phyloP scores from a whole-genome alignment of 2,329 filamentous ascomycete species.

The Lecanicillium sp. region DNA sequence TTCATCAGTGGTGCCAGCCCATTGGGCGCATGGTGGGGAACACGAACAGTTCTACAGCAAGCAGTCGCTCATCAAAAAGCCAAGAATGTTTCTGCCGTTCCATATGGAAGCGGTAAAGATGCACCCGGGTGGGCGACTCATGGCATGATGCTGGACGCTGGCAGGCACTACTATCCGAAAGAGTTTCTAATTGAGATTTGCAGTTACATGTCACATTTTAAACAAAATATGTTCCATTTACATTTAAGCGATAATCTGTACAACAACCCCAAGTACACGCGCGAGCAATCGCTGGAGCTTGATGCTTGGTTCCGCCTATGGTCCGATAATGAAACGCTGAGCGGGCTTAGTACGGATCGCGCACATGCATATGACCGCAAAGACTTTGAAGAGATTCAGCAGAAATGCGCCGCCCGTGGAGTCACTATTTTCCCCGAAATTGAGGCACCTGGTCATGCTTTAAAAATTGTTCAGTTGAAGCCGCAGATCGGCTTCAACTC shows the following conservation, averaged over 20 bases:
- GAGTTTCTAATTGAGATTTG: constrained; percentile 48
- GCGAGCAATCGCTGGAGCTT: constrained; percentile 36
- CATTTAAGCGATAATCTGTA: constrained; percentile 46
- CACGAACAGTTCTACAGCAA: constrained; percentile 45
- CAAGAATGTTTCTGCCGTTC: constrained; percentile 18
- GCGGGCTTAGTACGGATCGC: constrained; percentile 37
- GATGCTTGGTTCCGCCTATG: constrained; percentile 47
- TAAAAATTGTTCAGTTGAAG: constrained; percentile 51
- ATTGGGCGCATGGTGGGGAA: constrained; percentile 50
- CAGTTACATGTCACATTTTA: constrained; percentile 52
- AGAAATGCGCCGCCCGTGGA: constrained; percentile 41
- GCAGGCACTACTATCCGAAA: constrained; percentile 46
- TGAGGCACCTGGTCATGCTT: constrained; percentile 48
- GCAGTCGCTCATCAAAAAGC: constrained; percentile 28
- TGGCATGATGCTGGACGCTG: constrained; percentile 44
- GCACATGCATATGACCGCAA: constrained; percentile 46
- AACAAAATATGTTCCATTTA: constrained; percentile 50
- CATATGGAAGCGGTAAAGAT: constrained; percentile 34
- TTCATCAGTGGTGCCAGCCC: constrained; percentile 43
- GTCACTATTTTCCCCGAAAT: constrained; percentile 52
- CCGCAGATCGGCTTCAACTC: constrained; percentile 39
- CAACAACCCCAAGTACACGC: constrained; percentile 37
- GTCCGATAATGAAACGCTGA: constrained; percentile 37
- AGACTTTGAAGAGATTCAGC: constrained; percentile 44
- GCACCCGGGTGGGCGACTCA: constrained; percentile 40